Conservation (phyloP, 2,329 filamentous ascomycete species). For the Karstenula rhodostoma region DNA sequence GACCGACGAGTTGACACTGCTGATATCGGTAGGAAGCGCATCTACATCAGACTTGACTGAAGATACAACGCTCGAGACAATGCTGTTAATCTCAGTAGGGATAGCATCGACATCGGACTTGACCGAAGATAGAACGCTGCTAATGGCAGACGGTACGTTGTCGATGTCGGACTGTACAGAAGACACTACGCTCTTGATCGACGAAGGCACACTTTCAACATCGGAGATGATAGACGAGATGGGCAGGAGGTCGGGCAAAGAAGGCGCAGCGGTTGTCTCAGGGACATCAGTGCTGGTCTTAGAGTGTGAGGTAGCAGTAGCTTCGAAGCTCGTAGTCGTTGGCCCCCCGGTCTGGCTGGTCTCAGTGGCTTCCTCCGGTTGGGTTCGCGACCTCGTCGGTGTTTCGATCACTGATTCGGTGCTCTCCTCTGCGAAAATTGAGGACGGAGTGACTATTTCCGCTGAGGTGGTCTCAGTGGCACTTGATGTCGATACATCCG, state of each 20-base stretch:
- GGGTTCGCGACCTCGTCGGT: neutral
- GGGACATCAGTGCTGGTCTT: neutral
- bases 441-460: neutral
- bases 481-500: neutral
- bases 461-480: neutral
- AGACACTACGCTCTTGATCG: neutral
- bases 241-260: constrained; percentile 5
- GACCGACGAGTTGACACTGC: constrained; percentile 11
- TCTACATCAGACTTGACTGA: constrained; percentile 3
- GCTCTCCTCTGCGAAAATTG: neutral
- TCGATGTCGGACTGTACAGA: constrained; percentile 10
- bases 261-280: constrained; percentile 2
- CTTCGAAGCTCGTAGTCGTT: constrained; percentile 2
- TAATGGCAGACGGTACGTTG: constrained; percentile 13
- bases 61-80: neutral
- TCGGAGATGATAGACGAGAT: constrained; percentile 9
- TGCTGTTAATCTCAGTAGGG: constrained; percentile 9
- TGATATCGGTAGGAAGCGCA: constrained; percentile 11
- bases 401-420: neutral
- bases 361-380: neutral
- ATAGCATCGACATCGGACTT: constrained; percentile 9
- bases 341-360: neutral
- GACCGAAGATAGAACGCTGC: constrained; percentile 15
- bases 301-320: neutral
- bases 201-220: neutral